Evolutionary conservation across 2,329 filamentous ascomycete species (phyloP), one percentile per base, ranked within the genome.

Genomic region (Stromatinia cepivora): DNA sequence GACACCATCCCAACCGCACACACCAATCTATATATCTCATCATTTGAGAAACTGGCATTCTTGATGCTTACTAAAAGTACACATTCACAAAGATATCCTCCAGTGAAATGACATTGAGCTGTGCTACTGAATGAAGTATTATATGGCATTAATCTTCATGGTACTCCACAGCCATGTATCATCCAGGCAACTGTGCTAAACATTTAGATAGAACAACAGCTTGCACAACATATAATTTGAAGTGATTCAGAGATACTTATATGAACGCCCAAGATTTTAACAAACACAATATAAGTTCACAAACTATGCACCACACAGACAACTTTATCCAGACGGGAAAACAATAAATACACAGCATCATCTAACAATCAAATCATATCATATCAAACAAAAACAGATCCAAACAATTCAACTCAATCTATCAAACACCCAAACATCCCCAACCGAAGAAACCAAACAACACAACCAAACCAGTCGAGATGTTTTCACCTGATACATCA

Each of bases 401-500:
- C 10, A 31, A 22, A 20, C 11, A 48, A 48, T 0, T 3, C 9
- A 48, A 46, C 1, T 48, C 7, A 25, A 57, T 13, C 22, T 0
- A n/a, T 25, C 34, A 25, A 25, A 39, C 7, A 58, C 2, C 3
- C 28, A 56, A 56, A 15, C 31, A n/a, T n/a, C 20, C 20, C 15
- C 15, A 3, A 34, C 28, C 52, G 10, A n/a, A 36, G 1, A 39
- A 9, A 22, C 9, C 4, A 57, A 34, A 10, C 17, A 34, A 22
- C 20, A n/a, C 3, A 15, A 36, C 20, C 10, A 7, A 57, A 39
- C 4, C 2, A 22, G 36, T n/a, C 45, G 39, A 50, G 10, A 63
- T 63, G 59, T 22, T 22, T 45, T 34, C 56, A 34, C n/a, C 59
- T 15, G 56, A 67, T 48, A n/a, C 45, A 13, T 53, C 45, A 7